Base-by-base conservation (phyloP, 805 yeast genomes). In the Metschnikowia hibisci region DNA sequence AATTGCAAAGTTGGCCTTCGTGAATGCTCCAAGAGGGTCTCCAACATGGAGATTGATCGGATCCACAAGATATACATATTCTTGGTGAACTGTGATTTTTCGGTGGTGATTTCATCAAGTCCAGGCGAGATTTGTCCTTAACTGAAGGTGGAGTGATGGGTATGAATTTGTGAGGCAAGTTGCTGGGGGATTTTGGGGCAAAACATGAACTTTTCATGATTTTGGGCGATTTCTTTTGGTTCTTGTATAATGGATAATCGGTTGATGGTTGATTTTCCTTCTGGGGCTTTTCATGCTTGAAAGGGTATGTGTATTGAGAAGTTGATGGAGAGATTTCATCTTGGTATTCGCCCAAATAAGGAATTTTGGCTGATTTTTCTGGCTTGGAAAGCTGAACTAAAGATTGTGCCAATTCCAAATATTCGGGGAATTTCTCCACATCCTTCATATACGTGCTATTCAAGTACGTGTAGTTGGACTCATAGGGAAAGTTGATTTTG, bases 1-100 rank as follows among this genome's bases (percentile, higher is more conserved):
- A 87, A 61, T 91, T 91, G 71, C 99, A 91, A 53, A 91, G 74
- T 67, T 90, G 98, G n/a, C 97, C 98, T 48, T 85, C 88, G 51
- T 81, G 72, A 22, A 81, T 73, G 3, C 91, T 82, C 99, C 99
- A 91, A 4, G 95, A 84, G 1, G 99, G 99, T 60, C 99, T 78
- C 99, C 99, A 91, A 64, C 99, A 91, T 4, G 99, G 99, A 5
- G 95, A 86, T 54, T 86, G 93, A 43, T 82, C 84, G 1, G 93
- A 80, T 6, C 89, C 88, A 66, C 99, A 91, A 5, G 96, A 87
- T 23, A 91, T 81, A 60, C 99, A 91, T 41, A 76, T 77, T 52
- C 96, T 74, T 10, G 66, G 61, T 27, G 57, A 50, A 29, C 54
- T 56, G 43, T 51, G 61, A 18, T 43, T 32, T 29, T 51, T 55